Evolutionary conservation across 257 asterid species (phyloP), one percentile per base, ranked within the genome.

Genomic region (Handroanthus guayacan): DNA sequence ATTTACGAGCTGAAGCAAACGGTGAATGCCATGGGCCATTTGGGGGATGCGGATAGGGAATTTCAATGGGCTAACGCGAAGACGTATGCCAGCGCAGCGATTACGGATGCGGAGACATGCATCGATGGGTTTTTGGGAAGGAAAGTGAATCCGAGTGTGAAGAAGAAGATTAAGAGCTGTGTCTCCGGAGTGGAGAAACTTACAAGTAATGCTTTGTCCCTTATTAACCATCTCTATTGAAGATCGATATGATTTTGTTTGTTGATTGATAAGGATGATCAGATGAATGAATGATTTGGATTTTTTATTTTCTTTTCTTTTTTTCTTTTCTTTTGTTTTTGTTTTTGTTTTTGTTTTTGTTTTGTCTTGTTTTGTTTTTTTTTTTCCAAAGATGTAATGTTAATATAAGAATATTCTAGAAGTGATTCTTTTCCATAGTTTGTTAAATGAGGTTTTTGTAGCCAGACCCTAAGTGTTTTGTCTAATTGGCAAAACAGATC

Each of bases 21-120:
- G 37, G 44, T 85, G 60, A 57, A 14, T 4, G 93, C 97, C 54
- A 79, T 90, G 91, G 61, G 47, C 13, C 86, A 76, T 8, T 43
- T 90, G 5, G 38, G 80, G 5, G 90, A 77, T 7, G 70, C 57
- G 3, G 94, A 86, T 9, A 67, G 82, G 71, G 86, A 56, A 36
- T 87, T 84, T 13, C 84, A 92, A 56, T 87, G 89, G 87, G 71
- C 90, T 20, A 90, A 82, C 39, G 95, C 95, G 0, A 90, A 87
- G 80, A 92, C 97, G 1, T 87, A 86, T 55, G 97, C 91, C 4
- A 90, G 97, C 80, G 90, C 97, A 9, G 97, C 94, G 36, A 86
- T 90, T 20, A 85, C 95, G 14, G 93, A 92, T 18, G 87, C 88
- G 0, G 97, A 90, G 16, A 87, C 97, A 1, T 89, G 97, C 72